phyloP scores from a whole-genome alignment of 257 asterid species.

The Ocimum tenuiflorum region DNA sequence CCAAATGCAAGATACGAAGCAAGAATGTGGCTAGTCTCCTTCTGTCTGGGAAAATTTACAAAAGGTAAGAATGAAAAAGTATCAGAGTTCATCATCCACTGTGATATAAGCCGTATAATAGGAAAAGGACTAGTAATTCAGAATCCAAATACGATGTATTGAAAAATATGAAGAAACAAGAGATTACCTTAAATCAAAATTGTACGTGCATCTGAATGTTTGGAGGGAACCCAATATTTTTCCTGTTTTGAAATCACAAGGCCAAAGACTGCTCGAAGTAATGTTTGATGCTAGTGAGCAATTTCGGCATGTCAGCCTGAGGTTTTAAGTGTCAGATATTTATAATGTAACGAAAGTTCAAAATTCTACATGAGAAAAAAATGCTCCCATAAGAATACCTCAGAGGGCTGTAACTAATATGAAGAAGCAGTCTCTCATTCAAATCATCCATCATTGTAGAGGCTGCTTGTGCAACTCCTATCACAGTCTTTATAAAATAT shows the following conservation, averaged over 20 bases:
- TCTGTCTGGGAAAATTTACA: not conserved
- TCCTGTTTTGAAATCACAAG: slow-evolving; percentile 94
- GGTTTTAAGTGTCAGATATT: slow-evolving; percentile 13
- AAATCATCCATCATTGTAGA: slow-evolving; percentile 41
- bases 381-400: slow-evolving; percentile 42
- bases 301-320: slow-evolving; percentile 90
- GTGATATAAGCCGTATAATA: not conserved
- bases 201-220: slow-evolving; percentile 74
- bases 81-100: not conserved
- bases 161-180: slow-evolving; percentile 21
- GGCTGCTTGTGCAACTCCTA: slow-evolving; percentile 75
- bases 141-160: slow-evolving; percentile 1
- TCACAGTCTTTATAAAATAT: slow-evolving; percentile 53
- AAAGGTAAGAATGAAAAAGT: not conserved
- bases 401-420: slow-evolving; percentile 80
- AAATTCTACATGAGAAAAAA: not conserved
- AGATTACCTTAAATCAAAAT: slow-evolving; percentile 61
- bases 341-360: slow-evolving; percentile 1
- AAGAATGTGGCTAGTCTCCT: slow-evolving; percentile 1
- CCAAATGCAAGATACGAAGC: not conserved
- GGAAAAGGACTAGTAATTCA: slow-evolving; percentile 16
- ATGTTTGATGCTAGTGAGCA: slow-evolving; percentile 66
- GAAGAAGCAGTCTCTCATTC: slow-evolving; percentile 72
- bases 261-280: slow-evolving; percentile 62
- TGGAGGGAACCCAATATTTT: slow-evolving; percentile 70